phyloP scores from a whole-genome alignment of 768 basidiomycete genomes.

The Boletus reticulatus region DNA sequence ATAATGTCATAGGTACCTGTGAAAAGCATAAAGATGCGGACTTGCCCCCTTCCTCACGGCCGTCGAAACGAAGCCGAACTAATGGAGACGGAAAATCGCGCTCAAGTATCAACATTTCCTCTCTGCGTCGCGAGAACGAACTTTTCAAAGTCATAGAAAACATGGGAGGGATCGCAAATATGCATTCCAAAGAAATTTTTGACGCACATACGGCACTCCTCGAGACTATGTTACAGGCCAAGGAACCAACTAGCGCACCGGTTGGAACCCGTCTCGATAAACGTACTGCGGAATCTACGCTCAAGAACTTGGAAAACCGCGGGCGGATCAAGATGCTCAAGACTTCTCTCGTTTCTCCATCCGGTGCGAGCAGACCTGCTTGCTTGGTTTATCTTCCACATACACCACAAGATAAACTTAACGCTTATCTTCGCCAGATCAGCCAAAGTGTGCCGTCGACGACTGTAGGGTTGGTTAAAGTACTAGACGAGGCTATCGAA shows the following conservation, averaged over 20 bases:
- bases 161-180: conserved; percentile 65
- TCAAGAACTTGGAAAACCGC: conserved; percentile 60
- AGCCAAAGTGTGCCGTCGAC: conserved; percentile 36
- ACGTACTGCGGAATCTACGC: conserved; percentile 59
- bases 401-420: conserved; percentile 49
- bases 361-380: conserved; percentile 56
- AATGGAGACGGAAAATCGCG: conserved; percentile 15
- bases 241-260: conserved; percentile 70
- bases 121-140: conserved; percentile 80
- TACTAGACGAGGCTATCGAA: conserved; percentile 52
- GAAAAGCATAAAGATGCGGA: conserved; percentile 16
- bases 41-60: conserved; percentile 6
- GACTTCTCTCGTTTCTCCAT: conserved; percentile 57
- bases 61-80: conserved; percentile 23
- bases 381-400: conserved; percentile 67
- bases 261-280: conserved; percentile 70
- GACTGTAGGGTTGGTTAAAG: conserved; percentile 39
- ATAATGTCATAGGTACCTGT: background rate
- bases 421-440: conserved; percentile 56
- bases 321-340: conserved; percentile 70
- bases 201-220: conserved; percentile 66
- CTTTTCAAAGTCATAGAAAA: conserved; percentile 62
- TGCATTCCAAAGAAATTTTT: conserved; percentile 65
- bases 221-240: conserved; percentile 50
- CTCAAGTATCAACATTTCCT: conserved; percentile 65